Conservation (phyloP, 2,329 filamentous ascomycete genomes). For the Gnomoniopsis smithogilvyi region DNA sequence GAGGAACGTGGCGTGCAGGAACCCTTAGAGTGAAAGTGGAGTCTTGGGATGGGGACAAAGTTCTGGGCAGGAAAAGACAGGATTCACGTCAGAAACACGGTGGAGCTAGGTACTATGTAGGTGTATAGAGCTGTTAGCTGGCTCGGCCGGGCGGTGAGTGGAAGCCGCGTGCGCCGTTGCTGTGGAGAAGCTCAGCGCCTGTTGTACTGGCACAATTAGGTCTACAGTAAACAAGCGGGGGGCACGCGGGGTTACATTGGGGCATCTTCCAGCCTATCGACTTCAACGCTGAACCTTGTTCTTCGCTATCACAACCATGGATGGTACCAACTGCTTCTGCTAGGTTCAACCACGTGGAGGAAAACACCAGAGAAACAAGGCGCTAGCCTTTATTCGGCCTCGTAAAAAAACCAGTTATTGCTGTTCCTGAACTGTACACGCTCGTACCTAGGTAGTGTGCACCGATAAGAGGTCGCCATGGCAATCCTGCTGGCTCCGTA, state of each 20-base stretch:
- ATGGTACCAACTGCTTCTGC: background rate
- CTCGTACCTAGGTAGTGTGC: no score
- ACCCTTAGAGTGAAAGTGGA: background rate
- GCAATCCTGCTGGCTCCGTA: no score
- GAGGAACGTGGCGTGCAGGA: constrained; percentile 1
- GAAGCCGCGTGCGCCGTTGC: background rate
- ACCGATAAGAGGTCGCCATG: no score
- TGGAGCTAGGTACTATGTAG: background rate
- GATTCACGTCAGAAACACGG: background rate
- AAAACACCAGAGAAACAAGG: background rate
- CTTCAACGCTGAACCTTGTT: no score
- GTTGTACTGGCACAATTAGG: background rate
- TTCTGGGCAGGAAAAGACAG: background rate
- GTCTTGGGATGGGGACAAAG: background rate
- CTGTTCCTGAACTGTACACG: no score
- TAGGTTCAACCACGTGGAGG: background rate
- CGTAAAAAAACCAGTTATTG: background rate
- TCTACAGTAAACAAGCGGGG: background rate
- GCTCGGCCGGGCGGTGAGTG: background rate
- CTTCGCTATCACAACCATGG: no score
- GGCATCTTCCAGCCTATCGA: no score
- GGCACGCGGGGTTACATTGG: background rate
- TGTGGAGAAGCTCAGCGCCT: background rate
- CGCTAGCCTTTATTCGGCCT: background rate
- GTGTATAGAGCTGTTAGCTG: no score